Conservation (phyloP, 768 basidiomycete species). For the Rhodotorula graminis region DNA sequence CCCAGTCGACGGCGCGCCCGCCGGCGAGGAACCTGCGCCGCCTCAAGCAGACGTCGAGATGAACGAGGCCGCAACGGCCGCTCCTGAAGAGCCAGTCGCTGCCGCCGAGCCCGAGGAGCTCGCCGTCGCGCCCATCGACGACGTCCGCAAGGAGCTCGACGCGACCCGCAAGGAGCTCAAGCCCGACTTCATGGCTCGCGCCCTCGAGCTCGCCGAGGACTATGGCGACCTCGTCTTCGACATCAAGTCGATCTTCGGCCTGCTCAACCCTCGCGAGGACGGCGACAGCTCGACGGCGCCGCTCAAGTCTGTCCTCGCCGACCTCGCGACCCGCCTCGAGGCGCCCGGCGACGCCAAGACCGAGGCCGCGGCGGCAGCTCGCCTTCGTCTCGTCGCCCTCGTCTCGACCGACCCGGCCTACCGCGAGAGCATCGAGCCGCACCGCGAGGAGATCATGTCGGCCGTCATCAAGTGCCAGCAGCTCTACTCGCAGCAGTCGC, state of each 20-base stretch:
- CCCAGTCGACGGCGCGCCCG: not conserved
- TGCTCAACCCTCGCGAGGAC: constrained; percentile 15
- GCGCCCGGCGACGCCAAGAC: constrained; percentile 39
- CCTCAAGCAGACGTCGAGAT: constrained; percentile 41
- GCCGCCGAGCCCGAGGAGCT: not conserved
- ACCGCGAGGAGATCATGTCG: constrained; percentile 38
- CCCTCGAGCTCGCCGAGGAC: constrained; percentile 75
- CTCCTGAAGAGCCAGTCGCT: not conserved
- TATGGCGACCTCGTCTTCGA: constrained; percentile 85
- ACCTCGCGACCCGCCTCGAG: constrained; percentile 59
- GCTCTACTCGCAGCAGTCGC: constrained; percentile 10
- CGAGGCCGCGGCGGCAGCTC: constrained; percentile 71
- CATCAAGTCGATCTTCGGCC: constrained; percentile 56
- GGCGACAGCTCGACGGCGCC: constrained; percentile 50
- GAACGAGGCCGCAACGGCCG: constrained; percentile 1
- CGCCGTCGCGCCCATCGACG: constrained; percentile 15
- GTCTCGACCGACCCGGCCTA: constrained; percentile 69
- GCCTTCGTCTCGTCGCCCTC: constrained; percentile 79
- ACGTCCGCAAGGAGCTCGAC: constrained; percentile 54
- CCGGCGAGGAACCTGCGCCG: constrained; percentile 34
- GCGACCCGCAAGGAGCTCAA: constrained; percentile 63
- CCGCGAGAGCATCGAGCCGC: constrained; percentile 34
- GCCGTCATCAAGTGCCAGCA: constrained; percentile 24
- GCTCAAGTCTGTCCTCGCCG: constrained; percentile 67
- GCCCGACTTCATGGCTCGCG: constrained; percentile 61